Percentiles rank a stretch among this genome's conserved stretches.
Evolutionary conservation across 2,329 filamentous ascomycete genomes (phyloP).

Genomic region (Thelonectria discophora): DNA sequence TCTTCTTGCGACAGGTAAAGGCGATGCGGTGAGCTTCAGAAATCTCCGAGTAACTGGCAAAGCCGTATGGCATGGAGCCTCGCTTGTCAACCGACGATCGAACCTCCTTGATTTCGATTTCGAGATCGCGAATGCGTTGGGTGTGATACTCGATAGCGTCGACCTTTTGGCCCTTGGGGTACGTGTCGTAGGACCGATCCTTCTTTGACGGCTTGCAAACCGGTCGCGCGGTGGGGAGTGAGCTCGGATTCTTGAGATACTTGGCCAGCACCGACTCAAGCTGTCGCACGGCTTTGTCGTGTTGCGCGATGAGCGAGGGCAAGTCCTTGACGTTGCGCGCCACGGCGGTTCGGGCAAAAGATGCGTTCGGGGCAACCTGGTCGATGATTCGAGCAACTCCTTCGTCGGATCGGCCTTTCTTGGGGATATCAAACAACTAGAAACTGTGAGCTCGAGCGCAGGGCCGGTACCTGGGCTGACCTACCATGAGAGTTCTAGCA

Average conservation of each 20-base stretch:
- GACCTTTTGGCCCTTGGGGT: constrained; percentile 76
- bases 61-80: constrained; percentile 90
- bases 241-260: constrained; percentile 87
- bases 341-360: constrained; percentile 81
- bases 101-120: constrained; percentile 84
- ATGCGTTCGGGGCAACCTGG: constrained; percentile 78
- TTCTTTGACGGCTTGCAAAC: constrained; percentile 82
- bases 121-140: constrained; percentile 81
- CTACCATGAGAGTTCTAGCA: constrained; percentile 73
- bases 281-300: constrained; percentile 81
- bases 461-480: constrained; percentile 28
- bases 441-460: constrained; percentile 19
- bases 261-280: constrained; percentile 86
- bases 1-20: constrained; percentile 81
- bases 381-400: constrained; percentile 88
- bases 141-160: constrained; percentile 96
- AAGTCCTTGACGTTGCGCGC: constrained; percentile 93
- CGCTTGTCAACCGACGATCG: constrained; percentile 84
- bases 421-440: constrained; percentile 85
- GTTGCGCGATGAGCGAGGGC: constrained; percentile 83
- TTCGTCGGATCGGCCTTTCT: constrained; percentile 80
- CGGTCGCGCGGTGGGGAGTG: constrained; percentile 79
- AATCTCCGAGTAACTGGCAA: constrained; percentile 92
- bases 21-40: constrained; percentile 88
- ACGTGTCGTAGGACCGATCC: constrained; percentile 72